A percentile compares a stretch with the other conserved stretches of the same genome.
Conservation (phyloP, 2,329 filamentous ascomycete species). For the Sporothrix protearum region DNA sequence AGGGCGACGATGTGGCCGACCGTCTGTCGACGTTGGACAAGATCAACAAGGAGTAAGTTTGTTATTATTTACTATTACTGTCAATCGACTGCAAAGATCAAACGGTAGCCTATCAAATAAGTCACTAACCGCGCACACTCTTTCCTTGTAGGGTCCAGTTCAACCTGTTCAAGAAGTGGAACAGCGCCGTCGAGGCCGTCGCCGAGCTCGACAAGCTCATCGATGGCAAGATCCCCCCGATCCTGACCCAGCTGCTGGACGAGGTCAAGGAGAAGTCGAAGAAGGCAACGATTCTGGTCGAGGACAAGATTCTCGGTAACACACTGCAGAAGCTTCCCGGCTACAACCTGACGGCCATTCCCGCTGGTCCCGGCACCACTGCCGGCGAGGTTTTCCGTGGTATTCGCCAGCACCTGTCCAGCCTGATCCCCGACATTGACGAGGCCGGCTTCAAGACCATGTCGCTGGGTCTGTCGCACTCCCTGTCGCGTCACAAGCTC, state of each 20-base stretch:
- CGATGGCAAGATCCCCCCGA: slow-evolving; percentile 90
- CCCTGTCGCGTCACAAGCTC: slow-evolving; percentile 92
- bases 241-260: slow-evolving; percentile 77
- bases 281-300: slow-evolving; percentile 90
- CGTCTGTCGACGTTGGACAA: slow-evolving; percentile 76
- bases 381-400: slow-evolving; percentile 90
- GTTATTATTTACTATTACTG: neutral
- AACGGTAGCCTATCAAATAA: neutral
- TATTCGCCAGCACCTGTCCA: slow-evolving; percentile 85
- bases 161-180: slow-evolving; percentile 97
- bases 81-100: neutral
- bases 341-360: slow-evolving; percentile 77
- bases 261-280: slow-evolving; percentile 88
- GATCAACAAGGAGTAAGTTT: slow-evolving; percentile 75
- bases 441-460: slow-evolving; percentile 88
- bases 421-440: slow-evolving; percentile 82
- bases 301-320: slow-evolving; percentile 86
- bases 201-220: slow-evolving; percentile 85
- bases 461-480: slow-evolving; percentile 94
- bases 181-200: slow-evolving; percentile 83
- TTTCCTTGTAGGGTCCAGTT: slow-evolving; percentile 67
- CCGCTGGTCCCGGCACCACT: slow-evolving; percentile 72
- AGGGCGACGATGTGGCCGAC: slow-evolving; percentile 72
- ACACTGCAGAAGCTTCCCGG: slow-evolving; percentile 89
- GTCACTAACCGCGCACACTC: neutral